Base-by-base conservation (phyloP, 345 rosid genomes). In the Bruguiera gymnorhiza region DNA sequence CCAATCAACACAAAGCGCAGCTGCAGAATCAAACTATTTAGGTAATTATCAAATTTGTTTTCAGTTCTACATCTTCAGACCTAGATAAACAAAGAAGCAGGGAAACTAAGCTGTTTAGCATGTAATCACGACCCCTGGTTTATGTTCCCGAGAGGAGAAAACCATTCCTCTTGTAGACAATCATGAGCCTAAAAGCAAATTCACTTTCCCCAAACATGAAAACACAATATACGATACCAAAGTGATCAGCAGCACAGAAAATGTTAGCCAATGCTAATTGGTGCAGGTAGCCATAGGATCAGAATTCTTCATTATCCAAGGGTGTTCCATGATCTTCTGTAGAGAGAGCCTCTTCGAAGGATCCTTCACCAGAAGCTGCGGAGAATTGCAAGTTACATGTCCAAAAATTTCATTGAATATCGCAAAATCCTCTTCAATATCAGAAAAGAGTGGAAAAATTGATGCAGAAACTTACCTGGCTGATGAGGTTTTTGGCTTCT, bases 281-380 rank as follows among this genome's bases (percentile, higher is more conserved):
- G 58, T 78, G 68, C 87, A 86, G 78, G 69, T 78, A 62, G 89
- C 92, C 60, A 24, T 70, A n/a, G 93, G 89, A 75, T 92, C 83
- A 50, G 96, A 94, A 77, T 90, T 86, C 85, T 82, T 86, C 43
- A 86, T 70, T 34, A 96, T 90, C 98, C 98, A 96, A 3, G 96
- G 98, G 63, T 92, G 97, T 64, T 86, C 87, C 88, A 89, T 66
- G 67, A 96, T 90, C 83, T 86, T 95, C 80, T 83, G 78, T 57
- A 92, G 86, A 39, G 99, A 81, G 37, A 92, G 93, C 75, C 97
- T 84, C 79, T 84, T 87, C 0, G 93, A 84, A 55, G 99, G 88
- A 73, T 96, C 96, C 76, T 86, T 89, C 5, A 89, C 94, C 63
- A 95, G 83, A 68, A 94, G 97, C 98, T 94, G 90, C 80, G 77